Conservation (phyloP, 2,329 filamentous ascomycete genomes). For the Diaporthe ampelina region DNA sequence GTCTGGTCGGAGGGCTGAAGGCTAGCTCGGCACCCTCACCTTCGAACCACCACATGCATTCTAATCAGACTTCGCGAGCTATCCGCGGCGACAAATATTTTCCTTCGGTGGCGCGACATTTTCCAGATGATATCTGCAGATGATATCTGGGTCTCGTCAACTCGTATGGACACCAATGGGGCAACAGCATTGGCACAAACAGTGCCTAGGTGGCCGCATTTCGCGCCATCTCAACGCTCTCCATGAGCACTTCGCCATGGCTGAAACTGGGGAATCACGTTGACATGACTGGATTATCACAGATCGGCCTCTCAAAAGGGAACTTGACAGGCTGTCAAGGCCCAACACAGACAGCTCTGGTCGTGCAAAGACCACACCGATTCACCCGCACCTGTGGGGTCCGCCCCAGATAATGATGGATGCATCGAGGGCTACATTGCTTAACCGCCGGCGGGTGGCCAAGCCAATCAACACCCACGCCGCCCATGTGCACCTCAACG, state of each 20-base stretch:
- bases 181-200: too few relatives aligned
- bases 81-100: neutral
- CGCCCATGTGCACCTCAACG: constrained; percentile 24
- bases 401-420: constrained; percentile 20
- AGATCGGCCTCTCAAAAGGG: neutral
- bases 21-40: too few relatives aligned
- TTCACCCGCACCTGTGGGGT: constrained; percentile 5
- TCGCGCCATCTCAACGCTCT: neutral
- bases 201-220: neutral
- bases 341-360: neutral
- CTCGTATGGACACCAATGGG: neutral
- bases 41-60: neutral
- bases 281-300: neutral
- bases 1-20: neutral
- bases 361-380: neutral
- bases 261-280: neutral
- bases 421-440: constrained; percentile 28
- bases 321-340: neutral
- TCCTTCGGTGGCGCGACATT: neutral
- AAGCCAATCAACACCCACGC: constrained; percentile 36
- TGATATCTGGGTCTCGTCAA: too few relatives aligned
- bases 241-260: neutral
- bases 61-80: neutral
- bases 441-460: constrained; percentile 39
- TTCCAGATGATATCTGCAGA: neutral